Conservation (phyloP, 1,284 basidiomycete genomes). For the Sporisorium reilianum region DNA sequence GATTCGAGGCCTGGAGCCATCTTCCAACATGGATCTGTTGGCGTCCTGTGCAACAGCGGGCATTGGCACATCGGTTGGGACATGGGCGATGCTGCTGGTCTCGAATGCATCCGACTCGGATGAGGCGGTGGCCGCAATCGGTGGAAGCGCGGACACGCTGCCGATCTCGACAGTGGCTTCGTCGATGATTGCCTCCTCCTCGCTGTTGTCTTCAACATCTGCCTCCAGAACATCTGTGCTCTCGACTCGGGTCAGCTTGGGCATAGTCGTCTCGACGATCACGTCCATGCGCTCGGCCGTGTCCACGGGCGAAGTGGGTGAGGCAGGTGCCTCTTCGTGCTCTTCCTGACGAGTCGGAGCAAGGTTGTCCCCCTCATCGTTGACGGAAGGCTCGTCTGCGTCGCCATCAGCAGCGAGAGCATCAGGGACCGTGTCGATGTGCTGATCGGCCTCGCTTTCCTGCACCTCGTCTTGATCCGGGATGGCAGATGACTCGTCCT, state of each 20-base stretch:
- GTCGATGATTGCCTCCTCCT: conserved; percentile 18
- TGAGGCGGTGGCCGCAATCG: not conserved
- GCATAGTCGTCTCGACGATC: conserved; percentile 3
- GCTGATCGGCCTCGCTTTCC: not conserved
- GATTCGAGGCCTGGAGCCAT: not conserved
- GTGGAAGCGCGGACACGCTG: not conserved
- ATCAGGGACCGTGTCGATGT: not conserved
- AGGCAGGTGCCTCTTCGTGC: not conserved
- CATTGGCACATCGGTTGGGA: not conserved
- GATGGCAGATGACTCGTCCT: not conserved
- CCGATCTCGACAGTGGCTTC: conserved; percentile 5
- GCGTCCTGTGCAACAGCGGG: not conserved
- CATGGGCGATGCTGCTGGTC: not conserved
- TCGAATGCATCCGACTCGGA: not conserved
- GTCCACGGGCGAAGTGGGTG: not conserved
- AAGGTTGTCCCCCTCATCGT: not conserved
- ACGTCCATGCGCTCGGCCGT: not conserved
- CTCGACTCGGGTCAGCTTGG: conserved; percentile 19
- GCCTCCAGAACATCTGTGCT: conserved; percentile 41
- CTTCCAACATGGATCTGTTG: not conserved
- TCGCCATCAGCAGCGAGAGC: not conserved
- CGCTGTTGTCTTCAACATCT: conserved; percentile 48
- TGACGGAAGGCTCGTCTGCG: not conserved
- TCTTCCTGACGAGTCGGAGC: not conserved
- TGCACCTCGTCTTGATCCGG: not conserved